Conservation (phyloP, 345 rosid genomes). For the Barbarea vulgaris region DNA sequence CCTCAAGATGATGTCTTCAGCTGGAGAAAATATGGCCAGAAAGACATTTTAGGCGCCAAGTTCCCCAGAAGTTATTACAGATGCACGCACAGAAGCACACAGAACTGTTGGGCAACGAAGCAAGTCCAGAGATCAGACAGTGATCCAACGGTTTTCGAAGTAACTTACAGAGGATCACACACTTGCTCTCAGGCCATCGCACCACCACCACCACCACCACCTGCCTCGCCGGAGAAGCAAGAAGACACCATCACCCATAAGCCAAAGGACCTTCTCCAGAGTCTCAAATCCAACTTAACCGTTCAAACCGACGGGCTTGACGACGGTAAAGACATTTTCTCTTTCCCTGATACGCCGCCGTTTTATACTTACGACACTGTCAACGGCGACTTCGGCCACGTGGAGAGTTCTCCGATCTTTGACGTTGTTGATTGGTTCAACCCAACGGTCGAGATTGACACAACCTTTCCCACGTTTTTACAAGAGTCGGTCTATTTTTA, state of each 20-base stretch:
- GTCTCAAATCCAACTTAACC: constrained; percentile 33
- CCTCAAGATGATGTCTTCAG: constrained; percentile 77
- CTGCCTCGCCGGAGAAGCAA: constrained; percentile 30
- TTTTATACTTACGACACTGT: constrained; percentile 16
- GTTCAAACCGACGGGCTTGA: constrained; percentile 35
- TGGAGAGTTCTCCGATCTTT: constrained; percentile 32
- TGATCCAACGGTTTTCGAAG: constrained; percentile 70
- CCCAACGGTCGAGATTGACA: constrained; percentile 36
- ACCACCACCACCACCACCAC: constrained; percentile 45
- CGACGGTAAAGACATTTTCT: constrained; percentile 37
- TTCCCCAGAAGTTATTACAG: constrained; percentile 79
- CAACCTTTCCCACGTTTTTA: constrained; percentile 34
- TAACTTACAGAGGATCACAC: constrained; percentile 83
- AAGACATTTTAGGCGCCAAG: constrained; percentile 82
- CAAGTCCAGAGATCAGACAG: constrained; percentile 87
- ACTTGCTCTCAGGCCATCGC: constrained; percentile 52
- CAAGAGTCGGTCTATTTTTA: constrained; percentile 26
- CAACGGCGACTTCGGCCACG: constrained; percentile 16
- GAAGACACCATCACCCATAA: constrained; percentile 5
- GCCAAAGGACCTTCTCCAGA: constrained; percentile 33
- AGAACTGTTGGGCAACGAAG: constrained; percentile 85
- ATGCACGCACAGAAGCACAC: constrained; percentile 70
- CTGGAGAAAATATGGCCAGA: constrained; percentile 99
- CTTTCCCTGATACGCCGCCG: constrained; percentile 39
- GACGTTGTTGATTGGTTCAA: constrained; percentile 34